A percentile compares a stretch with the other conserved stretches of the same genome.
Evolutionary conservation across 352 stramenopile genomes (phyloP).

Genomic region (Plasmopara viticola): DNA sequence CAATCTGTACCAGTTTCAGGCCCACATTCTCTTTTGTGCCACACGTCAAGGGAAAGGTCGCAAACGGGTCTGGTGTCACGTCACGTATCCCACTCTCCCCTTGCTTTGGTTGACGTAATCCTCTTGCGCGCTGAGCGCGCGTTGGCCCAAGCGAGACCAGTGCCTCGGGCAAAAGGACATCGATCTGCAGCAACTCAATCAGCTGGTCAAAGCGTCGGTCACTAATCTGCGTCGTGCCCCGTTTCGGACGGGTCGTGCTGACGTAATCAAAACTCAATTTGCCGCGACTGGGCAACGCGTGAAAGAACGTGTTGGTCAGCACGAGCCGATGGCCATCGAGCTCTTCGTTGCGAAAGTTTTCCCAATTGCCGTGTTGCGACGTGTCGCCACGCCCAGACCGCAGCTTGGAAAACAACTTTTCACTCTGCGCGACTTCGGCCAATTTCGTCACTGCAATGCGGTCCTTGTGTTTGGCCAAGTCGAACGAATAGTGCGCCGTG

Average conservation of each 20-base stretch:
- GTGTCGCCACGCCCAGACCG: conserved; percentile 58
- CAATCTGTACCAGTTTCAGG: conserved; percentile 77
- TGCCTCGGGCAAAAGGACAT: conserved; percentile 21
- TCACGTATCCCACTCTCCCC: background rate
- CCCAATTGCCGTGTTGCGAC: conserved; percentile 87
- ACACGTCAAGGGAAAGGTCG: conserved; percentile 39
- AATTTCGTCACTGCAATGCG: conserved; percentile 70
- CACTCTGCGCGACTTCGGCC: conserved; percentile 74
- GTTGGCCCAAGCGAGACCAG: conserved; percentile 15
- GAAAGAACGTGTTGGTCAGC: conserved; percentile 76
- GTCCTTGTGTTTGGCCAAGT: conserved; percentile 71
- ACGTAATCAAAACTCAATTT: conserved; percentile 90
- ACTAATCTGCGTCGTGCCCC: conserved; percentile 53
- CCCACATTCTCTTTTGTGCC: conserved; percentile 62
- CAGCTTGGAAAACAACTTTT: conserved; percentile 70
- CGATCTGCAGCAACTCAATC: conserved; percentile 55
- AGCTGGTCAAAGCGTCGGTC: conserved; percentile 67
- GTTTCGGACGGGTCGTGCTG: conserved; percentile 66
- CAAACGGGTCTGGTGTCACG: conserved; percentile 21
- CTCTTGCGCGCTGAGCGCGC: conserved; percentile 10
- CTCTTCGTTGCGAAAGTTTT: conserved; percentile 89
- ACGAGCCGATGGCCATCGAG: conserved; percentile 67
- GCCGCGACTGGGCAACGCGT: conserved; percentile 53
- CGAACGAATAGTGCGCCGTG: conserved; percentile 75
- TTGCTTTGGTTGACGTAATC: conserved; percentile 6